phyloP scores from a whole-genome alignment of 768 basidiomycete genomes.

The Xanthoconium stramineum region DNA sequence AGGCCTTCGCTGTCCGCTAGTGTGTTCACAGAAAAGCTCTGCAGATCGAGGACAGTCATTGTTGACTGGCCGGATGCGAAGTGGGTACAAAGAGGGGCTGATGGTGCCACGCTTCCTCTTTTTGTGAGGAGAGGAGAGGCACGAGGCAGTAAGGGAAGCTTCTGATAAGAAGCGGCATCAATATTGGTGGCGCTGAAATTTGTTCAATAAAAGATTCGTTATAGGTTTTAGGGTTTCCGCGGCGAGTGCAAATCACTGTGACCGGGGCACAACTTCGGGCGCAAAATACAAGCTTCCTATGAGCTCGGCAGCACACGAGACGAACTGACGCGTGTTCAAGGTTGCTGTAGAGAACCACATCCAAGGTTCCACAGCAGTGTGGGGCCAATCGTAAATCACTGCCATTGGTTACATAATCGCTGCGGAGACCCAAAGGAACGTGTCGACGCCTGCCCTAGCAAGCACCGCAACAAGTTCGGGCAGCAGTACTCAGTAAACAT shows the following conservation, averaged over 20 bases:
- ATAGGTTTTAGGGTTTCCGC: background rate
- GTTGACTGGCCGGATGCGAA: background rate
- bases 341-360: slow-evolving; percentile 3
- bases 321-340: background rate
- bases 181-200: background rate
- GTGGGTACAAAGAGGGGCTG: background rate
- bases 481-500: background rate
- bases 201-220: background rate
- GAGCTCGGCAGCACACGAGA: background rate
- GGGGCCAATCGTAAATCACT: no score
- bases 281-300: background rate
- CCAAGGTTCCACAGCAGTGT: no score
- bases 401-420: background rate
- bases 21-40: slow-evolving; percentile 13
- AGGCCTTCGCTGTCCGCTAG: slow-evolving; percentile 19
- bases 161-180: slow-evolving; percentile 4
- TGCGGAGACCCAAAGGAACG: background rate
- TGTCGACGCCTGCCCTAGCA: background rate
- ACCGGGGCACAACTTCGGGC: background rate
- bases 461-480: background rate
- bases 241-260: background rate
- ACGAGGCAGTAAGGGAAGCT: background rate
- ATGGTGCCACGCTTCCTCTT: background rate
- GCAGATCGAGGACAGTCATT: slow-evolving; percentile 13
- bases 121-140: slow-evolving; percentile 1